Evolutionary conservation across 176 grass and related monocot species (phyloP).

Genomic region (Bothriochloa decipiens): DNA sequence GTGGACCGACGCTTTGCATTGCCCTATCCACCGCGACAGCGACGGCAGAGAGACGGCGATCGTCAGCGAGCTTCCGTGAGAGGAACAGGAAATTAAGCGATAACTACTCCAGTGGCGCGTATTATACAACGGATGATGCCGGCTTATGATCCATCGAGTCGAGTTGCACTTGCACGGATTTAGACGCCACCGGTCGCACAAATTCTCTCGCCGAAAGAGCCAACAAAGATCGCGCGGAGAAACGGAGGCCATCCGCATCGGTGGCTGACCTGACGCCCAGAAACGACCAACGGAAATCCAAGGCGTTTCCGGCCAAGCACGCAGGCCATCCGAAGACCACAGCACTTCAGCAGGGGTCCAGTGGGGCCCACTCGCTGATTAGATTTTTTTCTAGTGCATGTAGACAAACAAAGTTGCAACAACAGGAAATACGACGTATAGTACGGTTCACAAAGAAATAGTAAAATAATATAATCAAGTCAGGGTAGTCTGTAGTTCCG

Average conservation of each 20-base stretch:
- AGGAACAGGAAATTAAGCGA: background rate
- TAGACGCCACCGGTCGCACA: background rate
- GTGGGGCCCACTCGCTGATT: background rate
- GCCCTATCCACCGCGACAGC: conserved; percentile 21
- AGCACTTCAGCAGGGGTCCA: background rate
- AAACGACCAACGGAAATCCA: background rate
- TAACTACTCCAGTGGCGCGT: background rate
- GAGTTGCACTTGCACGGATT: background rate
- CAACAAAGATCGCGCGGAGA: background rate
- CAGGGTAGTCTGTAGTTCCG: too few species aligned
- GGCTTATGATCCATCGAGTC: too few species aligned
- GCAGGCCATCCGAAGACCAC: background rate
- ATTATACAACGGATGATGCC: background rate
- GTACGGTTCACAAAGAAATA: background rate
- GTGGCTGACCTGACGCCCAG: background rate
- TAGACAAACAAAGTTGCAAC: background rate
- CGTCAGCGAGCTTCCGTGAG: background rate
- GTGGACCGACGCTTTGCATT: background rate
- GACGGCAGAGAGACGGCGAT: background rate
- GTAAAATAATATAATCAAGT: too few species aligned
- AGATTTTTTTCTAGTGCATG: background rate
- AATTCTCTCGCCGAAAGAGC: background rate
- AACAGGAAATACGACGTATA: background rate
- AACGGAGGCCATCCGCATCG: background rate
- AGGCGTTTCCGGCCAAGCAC: too few species aligned